Conservation (phyloP, 768 basidiomycete species). For the Lepiota venenata region DNA sequence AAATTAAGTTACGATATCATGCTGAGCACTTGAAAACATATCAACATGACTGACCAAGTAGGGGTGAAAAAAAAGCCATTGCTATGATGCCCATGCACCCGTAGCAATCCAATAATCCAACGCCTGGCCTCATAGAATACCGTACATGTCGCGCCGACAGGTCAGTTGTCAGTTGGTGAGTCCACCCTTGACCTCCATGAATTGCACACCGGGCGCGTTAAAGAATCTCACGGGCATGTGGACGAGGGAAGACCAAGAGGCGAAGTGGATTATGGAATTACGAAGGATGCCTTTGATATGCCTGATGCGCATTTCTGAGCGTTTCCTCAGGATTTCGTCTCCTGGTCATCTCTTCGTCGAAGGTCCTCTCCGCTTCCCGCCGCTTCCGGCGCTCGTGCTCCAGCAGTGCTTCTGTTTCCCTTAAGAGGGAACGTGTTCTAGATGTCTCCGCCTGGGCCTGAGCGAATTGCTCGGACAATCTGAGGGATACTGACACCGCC, state of each 20-base stretch:
- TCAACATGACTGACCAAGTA: background rate
- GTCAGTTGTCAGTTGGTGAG: background rate
- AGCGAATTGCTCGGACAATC: conserved; percentile 68
- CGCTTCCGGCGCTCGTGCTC: conserved; percentile 54
- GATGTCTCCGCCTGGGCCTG: conserved; percentile 61
- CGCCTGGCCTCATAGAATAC: background rate
- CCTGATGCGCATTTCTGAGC: conserved; percentile 11
- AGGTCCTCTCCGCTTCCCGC: conserved; percentile 51
- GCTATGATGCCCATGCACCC: background rate
- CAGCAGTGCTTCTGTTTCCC: conserved; percentile 51
- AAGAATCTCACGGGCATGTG: background rate
- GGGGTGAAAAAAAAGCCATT: background rate
- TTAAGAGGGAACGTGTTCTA: conserved; percentile 50
- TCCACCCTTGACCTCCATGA: background rate
- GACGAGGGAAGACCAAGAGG: background rate
- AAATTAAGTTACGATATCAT: background rate
- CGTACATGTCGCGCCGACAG: background rate
- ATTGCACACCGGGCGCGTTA: background rate
- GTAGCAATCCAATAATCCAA: background rate
- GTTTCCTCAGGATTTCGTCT: conserved; percentile 26
- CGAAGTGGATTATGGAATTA: background rate
- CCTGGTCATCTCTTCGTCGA: conserved; percentile 17
- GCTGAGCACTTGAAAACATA: background rate
- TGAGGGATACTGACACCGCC: conserved; percentile 59
- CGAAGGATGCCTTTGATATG: conserved; percentile 8